phyloP scores from a whole-genome alignment of 2,329 filamentous ascomycete species.

The Alternaria incomplexa region DNA sequence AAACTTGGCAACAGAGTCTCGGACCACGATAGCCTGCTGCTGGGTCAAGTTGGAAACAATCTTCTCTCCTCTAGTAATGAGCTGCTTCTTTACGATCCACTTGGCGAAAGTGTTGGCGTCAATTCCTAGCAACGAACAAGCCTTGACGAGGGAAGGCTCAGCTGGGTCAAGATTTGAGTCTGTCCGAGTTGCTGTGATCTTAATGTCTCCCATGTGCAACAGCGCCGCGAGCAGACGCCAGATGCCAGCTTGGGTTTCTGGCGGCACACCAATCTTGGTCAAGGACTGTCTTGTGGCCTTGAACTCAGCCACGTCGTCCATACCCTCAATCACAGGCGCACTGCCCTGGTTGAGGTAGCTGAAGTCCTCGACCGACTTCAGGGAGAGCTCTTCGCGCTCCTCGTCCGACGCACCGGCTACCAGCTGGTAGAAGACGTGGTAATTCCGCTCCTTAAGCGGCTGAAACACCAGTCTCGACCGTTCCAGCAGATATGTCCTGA shows the following conservation, averaged over 20 bases:
- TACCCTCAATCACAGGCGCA: conserved; percentile 86
- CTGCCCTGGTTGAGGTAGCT: conserved; percentile 97
- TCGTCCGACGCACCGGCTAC: conserved; percentile 88
- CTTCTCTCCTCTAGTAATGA: conserved; percentile 95
- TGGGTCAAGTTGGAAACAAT: conserved; percentile 95
- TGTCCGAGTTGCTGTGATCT: conserved; percentile 87
- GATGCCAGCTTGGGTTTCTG: conserved; percentile 78
- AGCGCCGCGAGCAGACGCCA: conserved; percentile 90
- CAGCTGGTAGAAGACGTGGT: conserved; percentile 98
- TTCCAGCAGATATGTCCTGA: conserved; percentile 93
- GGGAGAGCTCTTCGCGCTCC: conserved; percentile 78
- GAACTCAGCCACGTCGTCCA: conserved; percentile 95
- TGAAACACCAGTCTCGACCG: conserved; percentile 96
- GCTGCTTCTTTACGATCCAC: conserved; percentile 99
- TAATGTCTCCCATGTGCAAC: conserved; percentile 93
- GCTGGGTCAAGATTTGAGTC: conserved; percentile 82
- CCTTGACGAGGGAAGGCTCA: conserved; percentile 82
- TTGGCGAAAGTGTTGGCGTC: conserved; percentile 86
- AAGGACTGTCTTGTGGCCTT: conserved; percentile 85
- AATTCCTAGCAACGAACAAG: conserved; percentile 86
- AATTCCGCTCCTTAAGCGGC: conserved; percentile 95
- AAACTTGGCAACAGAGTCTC: conserved; percentile 97
- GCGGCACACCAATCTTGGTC: conserved; percentile 82
- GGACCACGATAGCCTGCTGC: conserved; percentile 90
- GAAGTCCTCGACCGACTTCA: conserved; percentile 86